phyloP scores from a whole-genome alignment of 192 early-diverging fungal species.

The Rhizophagus sp. region DNA sequence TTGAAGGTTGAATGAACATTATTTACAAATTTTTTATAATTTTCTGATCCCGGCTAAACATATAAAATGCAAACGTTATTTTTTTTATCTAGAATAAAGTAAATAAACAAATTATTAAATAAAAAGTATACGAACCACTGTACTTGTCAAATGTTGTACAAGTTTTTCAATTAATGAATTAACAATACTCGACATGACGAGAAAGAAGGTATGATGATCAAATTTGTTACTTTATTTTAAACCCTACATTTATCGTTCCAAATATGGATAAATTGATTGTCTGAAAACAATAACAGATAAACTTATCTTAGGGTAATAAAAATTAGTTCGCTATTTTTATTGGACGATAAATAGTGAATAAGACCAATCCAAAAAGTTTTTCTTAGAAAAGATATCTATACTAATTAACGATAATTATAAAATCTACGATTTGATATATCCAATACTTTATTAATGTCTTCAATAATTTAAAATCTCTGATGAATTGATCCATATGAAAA shows the following conservation, averaged over 20 bases:
- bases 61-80: neutral
- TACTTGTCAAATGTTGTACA: neutral
- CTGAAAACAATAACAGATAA: no score
- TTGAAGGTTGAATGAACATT: neutral
- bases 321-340: no score
- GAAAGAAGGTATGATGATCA: neutral
- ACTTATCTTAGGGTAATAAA: no score
- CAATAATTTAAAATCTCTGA: no score
- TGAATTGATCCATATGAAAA: no score
- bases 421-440: no score
- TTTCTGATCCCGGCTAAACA: neutral
- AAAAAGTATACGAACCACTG: neutral
- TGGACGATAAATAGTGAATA: no score
- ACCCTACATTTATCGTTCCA: neutral
- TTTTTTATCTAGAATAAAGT: neutral
- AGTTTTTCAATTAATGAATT: conserved; percentile 4
- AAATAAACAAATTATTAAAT: neutral
- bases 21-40: conserved; percentile 13
- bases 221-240: neutral
- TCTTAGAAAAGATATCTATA: no score
- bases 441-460: no score
- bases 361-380: no score
- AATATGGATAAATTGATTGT: neutral
- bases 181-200: conserved; percentile 1
- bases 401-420: no score